A percentile compares a stretch with the other conserved stretches of the same genome.
These are phyloP conservation scores for Sphaerobolus stellatus DNA, from an alignment of 1,284 basidiomycete species.

Conservation along the genomic window DNA sequence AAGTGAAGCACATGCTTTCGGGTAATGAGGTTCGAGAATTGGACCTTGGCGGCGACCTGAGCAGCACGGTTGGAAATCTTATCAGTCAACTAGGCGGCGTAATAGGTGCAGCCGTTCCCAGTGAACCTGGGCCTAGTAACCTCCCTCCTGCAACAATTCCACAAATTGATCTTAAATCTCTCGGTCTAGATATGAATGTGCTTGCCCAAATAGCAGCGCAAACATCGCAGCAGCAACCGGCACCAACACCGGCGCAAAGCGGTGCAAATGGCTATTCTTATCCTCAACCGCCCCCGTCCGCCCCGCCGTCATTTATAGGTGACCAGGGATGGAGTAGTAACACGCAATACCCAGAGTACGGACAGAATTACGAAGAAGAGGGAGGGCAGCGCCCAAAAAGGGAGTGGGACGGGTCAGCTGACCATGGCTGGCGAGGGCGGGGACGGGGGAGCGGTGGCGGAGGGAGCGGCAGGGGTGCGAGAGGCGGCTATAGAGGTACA, in stretches of 20 bases:
- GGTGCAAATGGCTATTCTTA: conserved; percentile 2
- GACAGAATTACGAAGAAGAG: conserved; percentile 39
- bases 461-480: conserved; percentile 47
- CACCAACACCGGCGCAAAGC: neutral
- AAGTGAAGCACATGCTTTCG: conserved; percentile 61
- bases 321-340: conserved; percentile 26
- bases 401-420: conserved; percentile 9
- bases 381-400: conserved; percentile 38
- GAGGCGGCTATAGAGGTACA: conserved; percentile 65
- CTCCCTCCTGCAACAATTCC: neutral
- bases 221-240: conserved; percentile 13
- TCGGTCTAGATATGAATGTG: conserved; percentile 19
- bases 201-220: conserved; percentile 16
- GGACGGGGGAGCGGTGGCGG: conserved; percentile 47
- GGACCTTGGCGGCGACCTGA: conserved; percentile 42
- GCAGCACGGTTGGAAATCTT: conserved; percentile 32
- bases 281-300: neutral
- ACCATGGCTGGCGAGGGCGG: conserved; percentile 31
- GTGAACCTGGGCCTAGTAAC: too few species aligned
- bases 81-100: conserved; percentile 8
- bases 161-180: conserved; percentile 14
- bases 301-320: neutral
- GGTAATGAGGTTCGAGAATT: conserved; percentile 65
- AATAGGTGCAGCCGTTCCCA: conserved; percentile 33
- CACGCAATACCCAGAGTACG: conserved; percentile 29